Evolutionary conservation across 2,329 filamentous ascomycete species (phyloP).

Genomic region (Microsporum ferrugineum): DNA sequence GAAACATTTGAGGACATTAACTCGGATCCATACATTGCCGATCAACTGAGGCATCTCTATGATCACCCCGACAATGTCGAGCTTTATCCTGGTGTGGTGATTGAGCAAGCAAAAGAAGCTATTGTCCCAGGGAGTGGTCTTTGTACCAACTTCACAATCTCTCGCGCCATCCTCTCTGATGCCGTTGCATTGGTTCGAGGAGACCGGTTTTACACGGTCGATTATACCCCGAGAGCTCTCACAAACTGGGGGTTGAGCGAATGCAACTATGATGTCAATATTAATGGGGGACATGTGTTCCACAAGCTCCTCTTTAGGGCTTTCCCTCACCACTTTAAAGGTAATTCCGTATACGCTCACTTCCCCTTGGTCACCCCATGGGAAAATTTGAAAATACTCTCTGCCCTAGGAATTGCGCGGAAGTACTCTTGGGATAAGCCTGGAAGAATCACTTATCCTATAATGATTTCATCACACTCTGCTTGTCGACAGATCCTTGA

Average conservation of each 20-base stretch:
- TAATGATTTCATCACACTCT: slow-evolving; percentile 13
- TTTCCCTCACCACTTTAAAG: slow-evolving; percentile 20
- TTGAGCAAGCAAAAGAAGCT: slow-evolving; percentile 28
- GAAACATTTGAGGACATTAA: slow-evolving; percentile 50
- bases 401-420: slow-evolving; percentile 13
- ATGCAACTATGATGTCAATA: slow-evolving; percentile 23
- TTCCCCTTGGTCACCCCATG: slow-evolving; percentile 20
- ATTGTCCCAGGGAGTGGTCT: slow-evolving; percentile 28
- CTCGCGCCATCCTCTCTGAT: slow-evolving; percentile 33
- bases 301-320: slow-evolving; percentile 21
- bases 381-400: slow-evolving; percentile 19
- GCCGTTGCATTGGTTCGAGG: slow-evolving; percentile 34
- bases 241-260: slow-evolving; percentile 33
- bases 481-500: slow-evolving; percentile 14
- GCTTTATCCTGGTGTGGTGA: slow-evolving; percentile 55
- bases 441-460: slow-evolving; percentile 9
- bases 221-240: slow-evolving; percentile 20
- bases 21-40: slow-evolving; percentile 43
- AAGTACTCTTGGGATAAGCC: slow-evolving; percentile 17
- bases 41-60: slow-evolving; percentile 48
- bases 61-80: slow-evolving; percentile 57
- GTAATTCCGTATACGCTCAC: slow-evolving; percentile 19
- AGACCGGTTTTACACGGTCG: slow-evolving; percentile 32
- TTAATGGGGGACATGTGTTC: slow-evolving; percentile 21
- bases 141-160: slow-evolving; percentile 30